phyloP scores from a whole-genome alignment of 306 rosid species.

The Fagus crenata region DNA sequence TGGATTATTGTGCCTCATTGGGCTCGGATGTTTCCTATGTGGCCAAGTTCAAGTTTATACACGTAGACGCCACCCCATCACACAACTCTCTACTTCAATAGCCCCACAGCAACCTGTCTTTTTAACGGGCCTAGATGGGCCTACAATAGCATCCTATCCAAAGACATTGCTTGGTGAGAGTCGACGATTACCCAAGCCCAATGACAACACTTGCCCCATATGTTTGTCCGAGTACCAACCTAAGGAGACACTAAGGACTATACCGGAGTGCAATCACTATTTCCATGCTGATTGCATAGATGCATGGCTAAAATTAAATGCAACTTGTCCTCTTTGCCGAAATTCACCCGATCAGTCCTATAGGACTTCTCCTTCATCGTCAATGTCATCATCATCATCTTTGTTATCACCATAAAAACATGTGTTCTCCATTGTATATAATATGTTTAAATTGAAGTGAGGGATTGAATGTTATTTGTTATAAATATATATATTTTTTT shows the following conservation, averaged over 20 bases:
- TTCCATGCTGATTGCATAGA: constrained; percentile 67
- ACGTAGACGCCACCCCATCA: constrained; percentile 14
- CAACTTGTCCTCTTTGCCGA: constrained; percentile 72
- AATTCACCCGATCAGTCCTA: constrained; percentile 43
- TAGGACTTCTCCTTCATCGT: constrained; percentile 21
- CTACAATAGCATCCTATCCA: constrained; percentile 72
- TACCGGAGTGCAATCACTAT: constrained; percentile 67
- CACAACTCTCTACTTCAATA: constrained; percentile 15
- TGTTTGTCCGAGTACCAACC: constrained; percentile 65
- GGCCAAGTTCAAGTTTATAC: constrained; percentile 11
- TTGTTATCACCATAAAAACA: not conserved
- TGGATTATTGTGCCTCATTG: constrained; percentile 50
- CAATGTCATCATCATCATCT: constrained; percentile 30
- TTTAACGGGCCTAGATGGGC: constrained; percentile 53
- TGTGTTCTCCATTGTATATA: not conserved
- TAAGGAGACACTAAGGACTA: constrained; percentile 56
- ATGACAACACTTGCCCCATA: constrained; percentile 57
- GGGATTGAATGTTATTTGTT: not conserved
- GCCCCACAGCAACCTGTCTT: constrained; percentile 21
- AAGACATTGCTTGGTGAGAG: constrained; percentile 53
- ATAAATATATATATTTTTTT: not conserved
- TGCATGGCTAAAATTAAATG: constrained; percentile 70
- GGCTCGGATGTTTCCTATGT: constrained; percentile 37
- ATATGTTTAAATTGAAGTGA: not conserved
- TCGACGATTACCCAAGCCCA: constrained; percentile 49